These are phyloP conservation scores for Blastomyces parvus DNA, from an alignment of 2,329 filamentous ascomycete species.

Conservation along the genomic window DNA sequence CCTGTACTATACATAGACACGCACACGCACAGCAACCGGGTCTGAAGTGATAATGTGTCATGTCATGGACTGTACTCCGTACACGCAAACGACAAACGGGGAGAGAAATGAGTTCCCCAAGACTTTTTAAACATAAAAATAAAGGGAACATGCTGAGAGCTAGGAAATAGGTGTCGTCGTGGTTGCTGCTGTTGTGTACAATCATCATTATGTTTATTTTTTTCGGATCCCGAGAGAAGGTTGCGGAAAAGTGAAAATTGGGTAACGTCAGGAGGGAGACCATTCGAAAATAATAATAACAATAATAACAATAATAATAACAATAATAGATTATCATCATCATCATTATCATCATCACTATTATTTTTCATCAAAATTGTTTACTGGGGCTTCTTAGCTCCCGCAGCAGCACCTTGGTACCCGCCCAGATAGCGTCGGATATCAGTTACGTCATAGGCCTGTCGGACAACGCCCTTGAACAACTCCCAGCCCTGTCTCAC, in stretches of 20 bases:
- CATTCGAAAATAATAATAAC: background rate
- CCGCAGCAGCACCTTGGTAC: conserved; percentile 19
- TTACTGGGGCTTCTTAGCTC: conserved; percentile 43
- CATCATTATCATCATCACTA: background rate
- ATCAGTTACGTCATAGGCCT: conserved; percentile 73
- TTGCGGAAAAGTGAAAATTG: background rate
- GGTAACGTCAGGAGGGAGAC: background rate
- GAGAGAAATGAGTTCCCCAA: background rate
- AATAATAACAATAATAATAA: background rate
- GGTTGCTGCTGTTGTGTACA: background rate
- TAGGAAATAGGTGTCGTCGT: background rate
- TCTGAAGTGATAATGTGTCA: background rate
- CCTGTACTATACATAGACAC: background rate
- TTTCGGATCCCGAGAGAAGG: background rate
- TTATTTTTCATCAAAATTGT: background rate
- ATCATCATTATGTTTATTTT: background rate
- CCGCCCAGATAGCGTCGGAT: conserved; percentile 60
- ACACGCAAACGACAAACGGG: background rate
- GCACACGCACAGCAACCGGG: background rate
- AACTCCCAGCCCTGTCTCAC: conserved; percentile 71
- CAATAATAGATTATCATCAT: background rate
- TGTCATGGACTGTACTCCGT: background rate
- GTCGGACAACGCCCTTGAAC: conserved; percentile 61
- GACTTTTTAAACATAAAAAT: background rate
- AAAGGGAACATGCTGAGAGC: background rate